Evolutionary conservation across 176 grass and related monocot species (phyloP).

Genomic region (Ensete glaucum): DNA sequence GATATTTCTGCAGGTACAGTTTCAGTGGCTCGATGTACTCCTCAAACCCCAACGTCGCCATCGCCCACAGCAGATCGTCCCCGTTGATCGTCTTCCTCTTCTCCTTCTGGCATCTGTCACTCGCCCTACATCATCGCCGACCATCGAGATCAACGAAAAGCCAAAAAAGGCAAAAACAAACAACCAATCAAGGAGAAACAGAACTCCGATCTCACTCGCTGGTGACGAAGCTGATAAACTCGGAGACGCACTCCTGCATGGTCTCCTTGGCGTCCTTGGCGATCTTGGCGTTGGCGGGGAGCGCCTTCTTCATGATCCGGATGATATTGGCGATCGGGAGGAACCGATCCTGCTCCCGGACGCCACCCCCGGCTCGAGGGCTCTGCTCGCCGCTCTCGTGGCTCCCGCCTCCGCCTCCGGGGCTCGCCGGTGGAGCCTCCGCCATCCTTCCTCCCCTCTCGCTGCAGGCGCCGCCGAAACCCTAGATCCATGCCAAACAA

Average conservation of each 20-base stretch:
- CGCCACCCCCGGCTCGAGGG: neutral
- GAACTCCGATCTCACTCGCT: conserved; percentile 40
- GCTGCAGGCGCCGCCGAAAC: neutral
- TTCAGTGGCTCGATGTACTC: conserved; percentile 2
- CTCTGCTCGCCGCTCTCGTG: conserved; percentile 11
- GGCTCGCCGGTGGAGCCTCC: conserved; percentile 1
- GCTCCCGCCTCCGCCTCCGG: neutral
- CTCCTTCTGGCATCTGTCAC: neutral
- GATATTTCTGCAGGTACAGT: neutral
- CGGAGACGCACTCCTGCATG: conserved; percentile 69
- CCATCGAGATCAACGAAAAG: neutral
- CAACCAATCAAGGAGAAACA: neutral
- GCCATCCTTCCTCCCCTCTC: neutral
- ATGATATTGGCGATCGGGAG: conserved; percentile 73
- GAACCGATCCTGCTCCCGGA: conserved; percentile 64
- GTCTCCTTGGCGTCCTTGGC: conserved; percentile 80
- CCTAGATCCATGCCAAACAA: conserved; percentile 1
- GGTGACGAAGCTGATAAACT: conserved; percentile 85
- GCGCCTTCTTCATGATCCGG: conserved; percentile 82
- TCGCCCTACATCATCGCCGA: neutral
- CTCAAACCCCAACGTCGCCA: conserved; percentile 4
- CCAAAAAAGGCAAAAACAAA: neutral
- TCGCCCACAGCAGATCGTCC: conserved; percentile 6
- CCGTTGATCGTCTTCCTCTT: conserved; percentile 13
- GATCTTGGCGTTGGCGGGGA: conserved; percentile 67